Conservation (phyloP, 176 grass and related monocot genomes). For the Luzula sylvatica region DNA sequence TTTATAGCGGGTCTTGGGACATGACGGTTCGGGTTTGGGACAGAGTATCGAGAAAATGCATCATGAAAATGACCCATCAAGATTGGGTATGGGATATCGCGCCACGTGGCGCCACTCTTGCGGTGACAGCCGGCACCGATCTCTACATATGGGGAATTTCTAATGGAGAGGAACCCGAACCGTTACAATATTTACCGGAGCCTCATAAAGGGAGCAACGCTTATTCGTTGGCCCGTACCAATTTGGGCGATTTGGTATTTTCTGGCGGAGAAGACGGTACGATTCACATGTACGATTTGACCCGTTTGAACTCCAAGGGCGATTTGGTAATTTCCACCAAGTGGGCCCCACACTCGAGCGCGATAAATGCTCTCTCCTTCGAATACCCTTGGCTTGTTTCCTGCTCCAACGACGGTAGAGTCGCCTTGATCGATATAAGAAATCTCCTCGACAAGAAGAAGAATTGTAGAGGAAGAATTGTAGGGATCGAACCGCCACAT, state of each 20-base stretch:
- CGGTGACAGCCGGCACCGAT: constrained; percentile 66
- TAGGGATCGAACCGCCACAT: constrained; percentile 44
- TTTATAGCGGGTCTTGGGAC: constrained; percentile 96
- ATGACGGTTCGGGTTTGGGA: constrained; percentile 87
- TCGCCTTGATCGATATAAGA: constrained; percentile 70
- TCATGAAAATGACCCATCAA: constrained; percentile 67
- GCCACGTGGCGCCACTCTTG: constrained; percentile 53
- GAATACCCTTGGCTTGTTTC: constrained; percentile 96
- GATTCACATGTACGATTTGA: constrained; percentile 51
- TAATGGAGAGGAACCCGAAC: constrained; percentile 33
- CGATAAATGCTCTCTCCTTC: constrained; percentile 77
- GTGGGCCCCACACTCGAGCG: constrained; percentile 71
- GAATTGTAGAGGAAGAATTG: constrained; percentile 22
- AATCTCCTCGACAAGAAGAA: constrained; percentile 41
- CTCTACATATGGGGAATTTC: constrained; percentile 74
- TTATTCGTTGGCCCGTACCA: constrained; percentile 54
- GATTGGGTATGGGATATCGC: constrained; percentile 81
- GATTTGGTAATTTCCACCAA: constrained; percentile 59
- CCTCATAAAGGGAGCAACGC: constrained; percentile 56
- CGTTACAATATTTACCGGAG: constrained; percentile 44
- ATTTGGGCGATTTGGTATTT: constrained; percentile 57
- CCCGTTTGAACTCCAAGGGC: constrained; percentile 24
- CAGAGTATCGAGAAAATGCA: constrained; percentile 55
- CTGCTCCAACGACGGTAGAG: constrained; percentile 70
- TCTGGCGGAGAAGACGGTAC: constrained; percentile 84